phyloP scores from a whole-genome alignment of 73 alveolate species.

The Paraurostyla sp. region DNA sequence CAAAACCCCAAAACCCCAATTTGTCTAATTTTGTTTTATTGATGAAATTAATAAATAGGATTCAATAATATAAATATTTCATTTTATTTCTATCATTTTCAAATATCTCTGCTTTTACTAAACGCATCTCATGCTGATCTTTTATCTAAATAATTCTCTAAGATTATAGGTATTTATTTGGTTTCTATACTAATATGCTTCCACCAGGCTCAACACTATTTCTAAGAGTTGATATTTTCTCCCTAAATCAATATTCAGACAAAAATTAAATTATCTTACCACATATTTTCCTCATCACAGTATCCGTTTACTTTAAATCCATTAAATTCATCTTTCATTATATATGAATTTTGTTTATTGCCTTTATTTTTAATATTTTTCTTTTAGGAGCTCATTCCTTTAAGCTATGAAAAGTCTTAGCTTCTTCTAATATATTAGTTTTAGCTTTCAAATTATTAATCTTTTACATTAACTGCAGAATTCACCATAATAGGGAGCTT shows the following conservation, averaged over 20 bases:
- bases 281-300: slow-evolving; percentile 73
- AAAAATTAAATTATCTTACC: slow-evolving; percentile 31
- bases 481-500: neutral
- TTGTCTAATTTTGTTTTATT: too few species aligned
- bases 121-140: slow-evolving; percentile 21
- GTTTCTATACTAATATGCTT: neutral
- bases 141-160: neutral
- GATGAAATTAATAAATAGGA: too few species aligned
- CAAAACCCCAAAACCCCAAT: too few species aligned
- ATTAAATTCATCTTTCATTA: slow-evolving; percentile 1
- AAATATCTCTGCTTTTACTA: slow-evolving; percentile 1
- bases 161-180: neutral
- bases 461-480: too few species aligned
- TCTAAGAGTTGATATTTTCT: neutral
- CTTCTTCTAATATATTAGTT: neutral
- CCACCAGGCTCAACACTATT: neutral
- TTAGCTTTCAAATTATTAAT: neutral
- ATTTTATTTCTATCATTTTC: neutral
- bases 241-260: neutral
- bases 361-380: neutral
- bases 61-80: slow-evolving; percentile 3
- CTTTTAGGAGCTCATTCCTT: neutral
- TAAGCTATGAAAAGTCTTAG: neutral
- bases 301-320: slow-evolving; percentile 64
- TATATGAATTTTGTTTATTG: neutral